These are phyloP conservation scores for Scleroderma bovista DNA, from an alignment of 768 basidiomycete species.

Conservation along the genomic window DNA sequence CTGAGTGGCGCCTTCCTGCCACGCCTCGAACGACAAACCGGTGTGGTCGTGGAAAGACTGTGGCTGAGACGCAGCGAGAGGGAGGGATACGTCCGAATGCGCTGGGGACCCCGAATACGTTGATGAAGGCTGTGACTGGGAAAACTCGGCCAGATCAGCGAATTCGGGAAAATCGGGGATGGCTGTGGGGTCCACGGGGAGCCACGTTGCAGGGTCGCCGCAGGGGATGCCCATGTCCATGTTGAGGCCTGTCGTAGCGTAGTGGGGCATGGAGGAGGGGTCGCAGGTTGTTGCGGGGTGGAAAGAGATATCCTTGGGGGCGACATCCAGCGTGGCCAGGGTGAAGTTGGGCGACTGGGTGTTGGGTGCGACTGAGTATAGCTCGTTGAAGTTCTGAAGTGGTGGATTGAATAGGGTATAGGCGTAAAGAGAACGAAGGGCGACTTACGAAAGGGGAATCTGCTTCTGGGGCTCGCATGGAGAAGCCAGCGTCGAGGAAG, in stretches of 20 bases:
- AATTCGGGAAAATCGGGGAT: conserved; percentile 2
- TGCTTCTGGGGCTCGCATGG: conserved; percentile 13
- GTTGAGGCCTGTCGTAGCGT: not conserved
- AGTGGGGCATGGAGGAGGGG: not conserved
- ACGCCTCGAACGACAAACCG: not conserved
- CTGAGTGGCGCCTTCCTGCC: not conserved
- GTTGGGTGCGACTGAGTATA: conserved; percentile 22
- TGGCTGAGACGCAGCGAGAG: conserved; percentile 24
- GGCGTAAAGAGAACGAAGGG: no score
- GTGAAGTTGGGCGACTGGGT: conserved; percentile 8
- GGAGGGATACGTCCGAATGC: conserved; percentile 24
- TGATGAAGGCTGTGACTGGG: conserved; percentile 34
- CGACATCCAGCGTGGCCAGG: conserved; percentile 22
- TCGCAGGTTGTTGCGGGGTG: conserved; percentile 7
- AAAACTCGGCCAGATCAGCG: conserved; percentile 8
- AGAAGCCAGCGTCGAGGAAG: conserved; percentile 31
- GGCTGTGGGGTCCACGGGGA: not conserved
- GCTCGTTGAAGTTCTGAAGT: conserved; percentile 17
- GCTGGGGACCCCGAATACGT: conserved; percentile 40
- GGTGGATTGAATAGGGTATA: not conserved
- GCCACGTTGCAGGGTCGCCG: not conserved
- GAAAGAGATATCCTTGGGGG: conserved; percentile 8
- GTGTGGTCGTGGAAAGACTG: conserved; percentile 2
- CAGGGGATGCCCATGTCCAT: conserved; percentile 2
- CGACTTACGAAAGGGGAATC: conserved; percentile 13